These are phyloP conservation scores for Hypoxylon sp. DNA, from an alignment of 2,329 filamentous ascomycete genomes.

Conservation along the genomic window DNA sequence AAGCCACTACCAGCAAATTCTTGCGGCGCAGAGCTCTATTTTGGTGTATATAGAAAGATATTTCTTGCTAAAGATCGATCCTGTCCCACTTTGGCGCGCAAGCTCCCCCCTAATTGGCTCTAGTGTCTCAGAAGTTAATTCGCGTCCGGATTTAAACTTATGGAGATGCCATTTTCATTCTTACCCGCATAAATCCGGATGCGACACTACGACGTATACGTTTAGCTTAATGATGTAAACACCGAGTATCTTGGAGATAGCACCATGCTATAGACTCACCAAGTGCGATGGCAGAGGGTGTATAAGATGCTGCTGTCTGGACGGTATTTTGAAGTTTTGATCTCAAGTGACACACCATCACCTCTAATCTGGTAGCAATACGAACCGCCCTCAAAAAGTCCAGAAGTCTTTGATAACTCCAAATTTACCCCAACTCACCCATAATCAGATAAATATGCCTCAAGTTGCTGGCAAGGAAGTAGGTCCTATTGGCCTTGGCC, in stretches of 20 bases:
- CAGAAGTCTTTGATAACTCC: neutral
- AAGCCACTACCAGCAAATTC: neutral
- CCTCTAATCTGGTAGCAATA: neutral
- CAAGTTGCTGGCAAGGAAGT: slow-evolving; percentile 28
- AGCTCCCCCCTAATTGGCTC: neutral
- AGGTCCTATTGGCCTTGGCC: slow-evolving; percentile 48
- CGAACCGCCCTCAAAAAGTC: neutral
- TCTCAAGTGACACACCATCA: neutral
- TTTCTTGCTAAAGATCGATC: neutral
- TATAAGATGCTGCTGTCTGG: neutral
- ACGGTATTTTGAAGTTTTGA: neutral
- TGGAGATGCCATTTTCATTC: neutral
- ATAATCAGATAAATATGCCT: slow-evolving; percentile 17
- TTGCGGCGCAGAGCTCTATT: neutral
- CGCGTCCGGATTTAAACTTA: slow-evolving; percentile 15
- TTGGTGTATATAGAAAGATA: neutral
- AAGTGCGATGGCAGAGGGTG: neutral
- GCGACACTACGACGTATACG: neutral
- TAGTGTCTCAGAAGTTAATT: neutral
- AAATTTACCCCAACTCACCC: neutral
- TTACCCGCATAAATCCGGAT: slow-evolving; percentile 18
- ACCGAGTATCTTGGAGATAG: neutral
- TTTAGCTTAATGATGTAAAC: neutral
- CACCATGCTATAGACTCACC: neutral
- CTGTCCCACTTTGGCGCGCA: neutral